Conservation (phyloP, 2,329 filamentous ascomycete species). For the Blumeriella jaapii region DNA sequence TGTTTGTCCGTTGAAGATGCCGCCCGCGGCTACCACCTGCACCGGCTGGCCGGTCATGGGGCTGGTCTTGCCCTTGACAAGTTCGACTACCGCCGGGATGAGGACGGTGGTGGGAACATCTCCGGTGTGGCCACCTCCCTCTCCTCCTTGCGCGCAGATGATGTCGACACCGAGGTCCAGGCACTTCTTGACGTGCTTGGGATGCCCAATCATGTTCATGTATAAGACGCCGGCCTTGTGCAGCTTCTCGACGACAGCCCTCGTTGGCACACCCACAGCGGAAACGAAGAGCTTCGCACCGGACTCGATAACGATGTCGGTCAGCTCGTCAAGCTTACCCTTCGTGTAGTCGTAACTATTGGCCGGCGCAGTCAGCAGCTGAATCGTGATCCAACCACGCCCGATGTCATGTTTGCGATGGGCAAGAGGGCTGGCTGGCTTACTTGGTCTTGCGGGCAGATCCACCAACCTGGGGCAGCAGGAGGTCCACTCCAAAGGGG, state of each 20-base stretch:
- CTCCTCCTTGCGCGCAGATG: constrained; percentile 96
- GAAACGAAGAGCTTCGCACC: constrained; percentile 92
- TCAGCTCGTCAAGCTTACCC: constrained; percentile 84
- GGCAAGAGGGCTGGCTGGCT: constrained; percentile 18
- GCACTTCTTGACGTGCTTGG: constrained; percentile 97
- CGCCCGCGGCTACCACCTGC: constrained; percentile 86
- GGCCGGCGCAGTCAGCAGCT: constrained; percentile 14
- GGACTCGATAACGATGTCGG: constrained; percentile 86
- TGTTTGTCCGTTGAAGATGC: constrained; percentile 85
- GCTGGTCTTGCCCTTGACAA: constrained; percentile 70
- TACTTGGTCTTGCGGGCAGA: constrained; percentile 91
- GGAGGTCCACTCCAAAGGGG: constrained; percentile 87
- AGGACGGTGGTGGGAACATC: constrained; percentile 82
- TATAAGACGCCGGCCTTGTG: constrained; percentile 82
- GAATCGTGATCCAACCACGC: constrained; percentile 11
- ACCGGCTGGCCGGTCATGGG: constrained; percentile 80
- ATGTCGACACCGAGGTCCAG: constrained; percentile 86
- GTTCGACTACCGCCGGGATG: constrained; percentile 81
- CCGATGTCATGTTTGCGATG: not conserved
- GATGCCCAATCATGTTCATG: constrained; percentile 99
- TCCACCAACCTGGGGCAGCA: constrained; percentile 90
- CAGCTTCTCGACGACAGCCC: constrained; percentile 76
- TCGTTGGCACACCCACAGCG: constrained; percentile 87
- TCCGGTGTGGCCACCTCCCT: constrained; percentile 93
- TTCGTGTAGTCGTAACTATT: constrained; percentile 97